Evolutionary conservation across 345 rosid genomes (phyloP), one percentile per base, ranked within the genome.

Genomic region (Laguncularia racemosa): DNA sequence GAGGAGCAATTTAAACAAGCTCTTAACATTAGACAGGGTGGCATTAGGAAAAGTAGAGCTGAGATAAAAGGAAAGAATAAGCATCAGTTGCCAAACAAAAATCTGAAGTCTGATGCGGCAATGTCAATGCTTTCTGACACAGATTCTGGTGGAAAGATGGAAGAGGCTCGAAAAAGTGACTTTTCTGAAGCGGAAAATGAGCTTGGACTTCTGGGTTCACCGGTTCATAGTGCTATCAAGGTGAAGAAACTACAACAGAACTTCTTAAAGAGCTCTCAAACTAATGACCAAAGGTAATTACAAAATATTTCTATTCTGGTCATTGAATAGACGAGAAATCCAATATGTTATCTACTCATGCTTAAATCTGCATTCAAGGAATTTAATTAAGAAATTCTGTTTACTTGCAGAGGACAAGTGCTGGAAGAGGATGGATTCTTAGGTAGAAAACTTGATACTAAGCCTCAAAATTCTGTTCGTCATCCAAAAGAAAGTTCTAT

Each of bases 1-100:
- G 99, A 93, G 48, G 93, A 89, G 58, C 91, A 80, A 53, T 80
- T 82, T 56, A 82, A 76, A 74, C 89, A 84, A 58, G 85, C 85
- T 48, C 84, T 89, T 53, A 82, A 83, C 60, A 66, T 81, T 67
- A 84, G 95, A 61, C 91, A 89, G 73, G 97, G 89, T 12, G 91
- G 89, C 43, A 74, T 80, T 21, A 78, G 78, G 61, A 93, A 89
- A 73, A 69, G 52, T 67, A 86, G 78, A 74, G 61, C 68, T 17
- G 95, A 89, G 63, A 70, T 61, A 55, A 89, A 84, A 71, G 75
- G 67, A 20, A 89, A 77, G 74, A 62, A 73, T 26, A 92, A 89
- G 77, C 76, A 80, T 48, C 88, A 84, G 65, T 56, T 74, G 1
- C 85, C 91, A 11, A 73, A 64, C 10, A 86, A 78, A 65, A 67